Base-by-base conservation (phyloP, 176 grass and related monocot species). In the Luzula sylvatica region DNA sequence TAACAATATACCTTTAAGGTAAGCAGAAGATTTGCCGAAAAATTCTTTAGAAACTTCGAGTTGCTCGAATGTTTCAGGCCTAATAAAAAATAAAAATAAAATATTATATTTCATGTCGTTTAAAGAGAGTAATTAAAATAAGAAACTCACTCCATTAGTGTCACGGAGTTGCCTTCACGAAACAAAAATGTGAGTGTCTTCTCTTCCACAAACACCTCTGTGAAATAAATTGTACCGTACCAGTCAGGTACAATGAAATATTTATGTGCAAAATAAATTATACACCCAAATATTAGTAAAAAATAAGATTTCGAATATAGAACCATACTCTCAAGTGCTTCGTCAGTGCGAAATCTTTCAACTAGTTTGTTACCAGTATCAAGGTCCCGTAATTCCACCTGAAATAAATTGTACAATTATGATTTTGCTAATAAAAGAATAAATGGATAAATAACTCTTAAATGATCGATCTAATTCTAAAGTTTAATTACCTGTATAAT, bases 141-240 rank as follows among this genome's bases (percentile, higher is more conserved):
- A n/a, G n/a, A n/a, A n/a, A 75, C 84, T 61, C 79, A 96, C 90
- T 96, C 80, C 90, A 96, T 96, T 60, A 96, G 77, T 3, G 41
- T 78, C 25, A 96, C 71, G 4, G 42, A 71, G 15, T 79, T 46
- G 56, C 84, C 90, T 86, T 96, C 90, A 57, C 79, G 79, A 78
- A 89, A 96, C 40, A 96, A 63, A 72, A 76, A 89, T 60, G 84
- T 89, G 78, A 89, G 86, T 71, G 74, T 76, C 12, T 86, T 96
- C 21, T 96, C 90, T 56, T 96, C 84, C 63, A 89, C 90, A 86
- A 89, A 86, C 65, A 96, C 90, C 50, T 78, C 90, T 96, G 77
- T 26, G 55, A 64, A 18, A 65, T 30, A 47, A 21, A 27, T 5
- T 65, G 58, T 46, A 20, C 21, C 50, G 62, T 26, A 23, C 44